Evolutionary conservation across 192 early-diverging fungal genomes (phyloP), one percentile per base, ranked within the genome.

Genomic region (Coemansia sp.): DNA sequence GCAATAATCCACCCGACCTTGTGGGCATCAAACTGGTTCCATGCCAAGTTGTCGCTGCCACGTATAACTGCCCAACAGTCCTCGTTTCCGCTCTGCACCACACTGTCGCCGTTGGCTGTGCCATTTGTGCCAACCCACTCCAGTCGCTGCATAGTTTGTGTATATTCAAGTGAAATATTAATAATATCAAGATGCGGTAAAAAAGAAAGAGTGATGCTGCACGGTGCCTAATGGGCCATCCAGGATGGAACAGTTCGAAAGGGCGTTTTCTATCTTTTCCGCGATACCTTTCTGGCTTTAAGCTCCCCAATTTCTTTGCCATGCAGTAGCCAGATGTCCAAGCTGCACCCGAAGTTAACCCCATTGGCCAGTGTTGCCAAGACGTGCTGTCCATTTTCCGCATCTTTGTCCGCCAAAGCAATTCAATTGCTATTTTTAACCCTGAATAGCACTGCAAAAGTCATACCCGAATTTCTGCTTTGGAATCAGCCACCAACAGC

Each of bases 1-100:
- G 84, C 71, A 22, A 88, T 57, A 47, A 74, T 74, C 87, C 87
- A 88, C 10, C 87, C 87, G 51, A 88, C 77, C 49, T 83, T 78
- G 64, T 87, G 85, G 4, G 83, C 61, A 47, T 76, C 61, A 53
- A 81, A 72, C 64, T 81, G 78, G 66, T 69, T 60, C 78, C 78
- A 81, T 2, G 68, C 49, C 37, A 81, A 67, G 52, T 59, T 66
- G 60, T 81, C 72, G 57, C 67, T 70, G 11, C 78, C 78, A 31
- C 65, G 70, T 40, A 75, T 81, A 21, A 65, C 71, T 1, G 71
- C 42, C 78, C 78, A 81, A 59, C 78, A 81, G 48, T 76, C 78
- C 9, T 75, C 78, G 61, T 53, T 66, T 23, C 78, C 78, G 0
- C 69, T 66, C 46, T 57, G 28, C 48, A 42, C 58, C 4, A 59